Conservation (phyloP, 345 rosid genomes). For the Eutrema yunnanense region DNA sequence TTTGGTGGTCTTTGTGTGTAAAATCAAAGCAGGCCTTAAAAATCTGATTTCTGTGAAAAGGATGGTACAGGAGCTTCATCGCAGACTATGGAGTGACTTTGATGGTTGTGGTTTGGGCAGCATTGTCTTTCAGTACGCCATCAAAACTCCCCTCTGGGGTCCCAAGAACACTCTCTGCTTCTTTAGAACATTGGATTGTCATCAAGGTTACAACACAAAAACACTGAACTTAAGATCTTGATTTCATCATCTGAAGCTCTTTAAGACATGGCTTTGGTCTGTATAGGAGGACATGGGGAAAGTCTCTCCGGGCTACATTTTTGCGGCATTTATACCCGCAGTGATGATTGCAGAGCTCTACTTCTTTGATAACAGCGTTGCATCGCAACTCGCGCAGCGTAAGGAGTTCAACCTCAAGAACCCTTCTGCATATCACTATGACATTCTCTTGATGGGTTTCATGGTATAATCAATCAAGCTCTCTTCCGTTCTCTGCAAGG, state of each 20-base stretch:
- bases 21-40: not conserved
- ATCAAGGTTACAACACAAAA: constrained; percentile 40
- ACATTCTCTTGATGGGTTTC: constrained; percentile 60
- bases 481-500: not conserved
- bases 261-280: not conserved
- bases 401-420: constrained; percentile 82
- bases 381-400: constrained; percentile 80
- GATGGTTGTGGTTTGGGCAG: constrained; percentile 81
- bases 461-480: constrained; percentile 36
- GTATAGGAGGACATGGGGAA: constrained; percentile 80
- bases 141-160: constrained; percentile 59
- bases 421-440: constrained; percentile 76
- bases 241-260: not conserved
- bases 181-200: constrained; percentile 66
- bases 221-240: not conserved
- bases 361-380: constrained; percentile 83
- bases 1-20: not conserved
- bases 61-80: constrained; percentile 50
- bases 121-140: constrained; percentile 46
- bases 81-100: constrained; percentile 89
- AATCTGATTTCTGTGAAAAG: constrained; percentile 23
- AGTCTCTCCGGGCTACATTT: constrained; percentile 51
- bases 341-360: constrained; percentile 75
- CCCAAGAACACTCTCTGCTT: constrained; percentile 65
- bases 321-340: constrained; percentile 75